Evolutionary conservation across 805 yeast genomes (phyloP), one percentile per base, ranked within the genome.

Genomic region (Barnettozyma sucrosica): DNA sequence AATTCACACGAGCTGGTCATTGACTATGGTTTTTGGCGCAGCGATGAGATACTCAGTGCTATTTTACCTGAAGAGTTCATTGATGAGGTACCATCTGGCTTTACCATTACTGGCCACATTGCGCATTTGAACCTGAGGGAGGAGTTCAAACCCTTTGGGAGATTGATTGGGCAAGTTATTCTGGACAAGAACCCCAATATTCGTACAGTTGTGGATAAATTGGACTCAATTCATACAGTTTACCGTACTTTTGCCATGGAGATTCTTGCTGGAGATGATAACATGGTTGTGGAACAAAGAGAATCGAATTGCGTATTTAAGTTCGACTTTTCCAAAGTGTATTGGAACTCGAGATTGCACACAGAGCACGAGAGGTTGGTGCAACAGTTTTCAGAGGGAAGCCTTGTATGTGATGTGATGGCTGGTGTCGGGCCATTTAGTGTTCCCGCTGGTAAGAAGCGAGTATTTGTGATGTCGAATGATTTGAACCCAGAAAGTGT

Each of bases 341-440:
- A 95, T 66, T 93, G 99, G 99, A 93, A 93, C 64, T 88, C 97
- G 14, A 77, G 99, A 55, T 72, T 93, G 44, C 92, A 89, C 55
- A 87, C 96, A 0, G 99, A 93, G 59, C 99, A 93, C 65, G 92
- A 81, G 41, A 72, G 98, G 50, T 67, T 93, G 38, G 83, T 93
- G 4, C 62, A 67, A 1, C 61, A 67, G 34, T 84, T 86, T 57
- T 57, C 76, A 37, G 71, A 77, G 4, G 84, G 85, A 9, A 85
- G 84, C 50, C 85, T 89, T 7, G 85, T 95, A 0, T 88, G 89
- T 58, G 99, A 93, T 69, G 97, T 89, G 0, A 87, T 95, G 80
- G 98, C 97, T 1, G 99, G 99, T 41, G 98, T 93, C 2, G 99
- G 99, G 0, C 99, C 99, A 5, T 93, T 95, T 70, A 92, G 95